Evolutionary conservation across 2,329 filamentous ascomycete species (phyloP), one percentile per base, ranked within the genome.

Genomic region (Podosphaera fusca): DNA sequence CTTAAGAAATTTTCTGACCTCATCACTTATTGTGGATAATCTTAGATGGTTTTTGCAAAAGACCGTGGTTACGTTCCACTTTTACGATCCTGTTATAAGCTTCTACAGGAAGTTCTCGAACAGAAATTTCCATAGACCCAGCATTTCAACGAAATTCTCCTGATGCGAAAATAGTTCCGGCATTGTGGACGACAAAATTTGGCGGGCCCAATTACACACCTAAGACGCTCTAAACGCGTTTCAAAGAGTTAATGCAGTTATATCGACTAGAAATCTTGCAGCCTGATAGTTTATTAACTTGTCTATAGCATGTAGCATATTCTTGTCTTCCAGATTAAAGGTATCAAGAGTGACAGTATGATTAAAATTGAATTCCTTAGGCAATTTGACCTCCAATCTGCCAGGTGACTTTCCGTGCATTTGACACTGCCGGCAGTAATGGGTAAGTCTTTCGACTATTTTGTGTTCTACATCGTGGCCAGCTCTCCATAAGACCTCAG

Each of bases 311-410:
- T 21, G 21, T 21, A 21, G 21, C 21, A 21, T 21, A 21, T 21
- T 21, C 21, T 21, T 21, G 21, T 21, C 21, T 21, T 21, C 21
- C 21, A 21, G 21, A 21, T 21, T 21, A 21, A 21, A 21, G 1
- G 21, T 21, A 21, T 21, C 21, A 21, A 21, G 21, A 21, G 21
- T 21, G 21, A 21, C 1, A 21, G 21, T 21, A 47, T 55, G 42
- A 21, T 58, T 58, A 33, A 58, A 58, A 3, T 56, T 34, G 2
- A 9, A 12, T 30, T 56, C 55, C 2, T 56, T 45, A 9, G 9
- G 5, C 6, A 56, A 21, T 14, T 2, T 56, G 12, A 56, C 49
- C 33, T 38, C 36, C 21, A 56, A 56, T 50, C 31, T 8, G 12
- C 51, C 33, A 12, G 51, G 51, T 38, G 51, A 36, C 30, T 54